phyloP scores from a whole-genome alignment of 768 basidiomycete species.

The Rhodotorula diobovata region DNA sequence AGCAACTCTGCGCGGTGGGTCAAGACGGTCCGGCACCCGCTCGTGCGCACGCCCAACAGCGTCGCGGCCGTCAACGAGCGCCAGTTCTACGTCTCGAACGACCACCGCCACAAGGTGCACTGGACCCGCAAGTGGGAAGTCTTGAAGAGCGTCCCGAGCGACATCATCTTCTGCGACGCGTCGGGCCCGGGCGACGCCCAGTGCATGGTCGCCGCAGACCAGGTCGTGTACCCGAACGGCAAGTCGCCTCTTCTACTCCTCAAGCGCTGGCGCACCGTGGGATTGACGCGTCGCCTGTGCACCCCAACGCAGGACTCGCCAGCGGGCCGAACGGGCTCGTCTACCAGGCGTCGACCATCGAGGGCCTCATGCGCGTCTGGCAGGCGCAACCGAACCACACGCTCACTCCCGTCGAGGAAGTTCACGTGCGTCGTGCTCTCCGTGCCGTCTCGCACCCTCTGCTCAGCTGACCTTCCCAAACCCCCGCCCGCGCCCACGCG shows the following conservation, averaged over 20 bases:
- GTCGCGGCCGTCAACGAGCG: conserved; percentile 65
- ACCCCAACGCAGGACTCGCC: conserved; percentile 14
- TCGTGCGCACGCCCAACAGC: conserved; percentile 66
- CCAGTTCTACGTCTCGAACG: conserved; percentile 68
- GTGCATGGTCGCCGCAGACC: conserved; percentile 59
- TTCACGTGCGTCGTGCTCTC: conserved; percentile 43
- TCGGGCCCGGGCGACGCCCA: conserved; percentile 48
- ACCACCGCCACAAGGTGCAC: conserved; percentile 55
- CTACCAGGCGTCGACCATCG: conserved; percentile 57
- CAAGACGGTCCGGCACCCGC: conserved; percentile 57
- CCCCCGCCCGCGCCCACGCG: neutral
- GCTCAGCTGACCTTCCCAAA: neutral
- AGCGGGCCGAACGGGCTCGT: conserved; percentile 48
- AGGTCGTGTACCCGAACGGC: conserved; percentile 61
- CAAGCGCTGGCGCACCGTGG: accelerated
- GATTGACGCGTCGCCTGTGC: neutral
- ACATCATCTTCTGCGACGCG: conserved; percentile 63
- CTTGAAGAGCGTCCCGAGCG: conserved; percentile 45
- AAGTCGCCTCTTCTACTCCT: neutral
- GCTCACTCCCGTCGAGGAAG: conserved; percentile 56
- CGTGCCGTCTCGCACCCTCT: conserved; percentile 2
- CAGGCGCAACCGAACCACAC: conserved; percentile 61
- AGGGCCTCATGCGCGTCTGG: conserved; percentile 55
- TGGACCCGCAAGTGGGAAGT: conserved; percentile 11
- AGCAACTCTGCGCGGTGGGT: conserved; percentile 55